Conservation (phyloP, 78 protist species). For the Dictyostelium firmibasis region DNA sequence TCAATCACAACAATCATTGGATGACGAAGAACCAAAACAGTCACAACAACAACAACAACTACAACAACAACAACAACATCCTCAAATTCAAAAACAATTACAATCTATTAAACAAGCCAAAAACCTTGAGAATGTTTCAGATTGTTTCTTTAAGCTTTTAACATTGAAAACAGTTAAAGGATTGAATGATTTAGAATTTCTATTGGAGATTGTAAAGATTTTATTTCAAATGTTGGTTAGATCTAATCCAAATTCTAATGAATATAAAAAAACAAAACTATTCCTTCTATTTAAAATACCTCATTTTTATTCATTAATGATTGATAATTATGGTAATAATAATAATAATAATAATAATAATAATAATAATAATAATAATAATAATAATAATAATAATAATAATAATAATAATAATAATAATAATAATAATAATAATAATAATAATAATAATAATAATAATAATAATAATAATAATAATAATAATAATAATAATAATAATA, state of each 20-base stretch:
- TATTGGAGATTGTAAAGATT: background rate
- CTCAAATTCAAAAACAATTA: background rate
- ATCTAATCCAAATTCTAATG: background rate
- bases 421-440: background rate
- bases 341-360: background rate
- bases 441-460: background rate
- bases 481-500: background rate
- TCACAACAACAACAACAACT: background rate
- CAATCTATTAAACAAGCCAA: background rate
- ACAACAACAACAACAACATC: background rate
- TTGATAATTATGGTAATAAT: background rate
- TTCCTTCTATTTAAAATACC: conserved; percentile 35
- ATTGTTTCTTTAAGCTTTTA: background rate
- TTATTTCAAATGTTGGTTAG: background rate
- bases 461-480: background rate
- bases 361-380: background rate
- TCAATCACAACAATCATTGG: background rate
- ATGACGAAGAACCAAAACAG: background rate
- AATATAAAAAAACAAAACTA: background rate
- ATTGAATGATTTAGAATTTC: background rate
- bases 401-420: background rate
- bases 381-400: background rate
- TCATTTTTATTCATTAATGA: conserved; percentile 3
- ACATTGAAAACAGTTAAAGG: background rate
- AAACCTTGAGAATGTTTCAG: background rate